Evolutionary conservation across 345 rosid genomes (phyloP).

Genomic region (Camelina neglecta): DNA sequence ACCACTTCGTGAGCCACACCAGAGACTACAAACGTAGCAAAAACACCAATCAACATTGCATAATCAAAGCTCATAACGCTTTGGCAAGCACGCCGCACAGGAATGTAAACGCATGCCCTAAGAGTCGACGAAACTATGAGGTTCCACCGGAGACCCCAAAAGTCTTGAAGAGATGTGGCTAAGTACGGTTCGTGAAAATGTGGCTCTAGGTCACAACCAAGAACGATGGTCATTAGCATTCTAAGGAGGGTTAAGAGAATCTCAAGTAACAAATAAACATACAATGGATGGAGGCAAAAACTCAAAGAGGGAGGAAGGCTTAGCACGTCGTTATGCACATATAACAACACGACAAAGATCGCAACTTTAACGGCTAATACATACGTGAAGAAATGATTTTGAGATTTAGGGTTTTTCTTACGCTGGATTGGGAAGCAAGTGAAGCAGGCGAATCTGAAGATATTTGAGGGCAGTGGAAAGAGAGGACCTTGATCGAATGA

Average conservation of each 20-base stretch:
- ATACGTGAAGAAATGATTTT: constrained; percentile 13
- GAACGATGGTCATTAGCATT: neutral
- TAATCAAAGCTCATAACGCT: neutral
- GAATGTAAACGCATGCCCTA: constrained; percentile 47
- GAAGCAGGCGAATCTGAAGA: constrained; percentile 33
- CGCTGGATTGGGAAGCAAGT: constrained; percentile 48
- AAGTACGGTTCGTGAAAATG: constrained; percentile 49
- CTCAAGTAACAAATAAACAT: constrained; percentile 42
- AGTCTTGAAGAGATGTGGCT: constrained; percentile 60
- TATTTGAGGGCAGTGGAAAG: constrained; percentile 7
- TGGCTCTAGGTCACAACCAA: constrained; percentile 43
- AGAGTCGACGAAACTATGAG: constrained; percentile 49
- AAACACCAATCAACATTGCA: constrained; percentile 3
- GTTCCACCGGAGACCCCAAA: constrained; percentile 63
- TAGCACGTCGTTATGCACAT: constrained; percentile 3
- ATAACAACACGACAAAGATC: constrained; percentile 22
- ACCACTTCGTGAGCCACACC: constrained; percentile 65
- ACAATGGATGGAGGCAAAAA: constrained; percentile 8
- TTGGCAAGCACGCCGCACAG: constrained; percentile 26
- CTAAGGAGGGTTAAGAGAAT: constrained; percentile 34
- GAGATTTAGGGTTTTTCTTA: constrained; percentile 39
- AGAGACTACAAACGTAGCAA: constrained; percentile 48
- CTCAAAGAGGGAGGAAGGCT: neutral
- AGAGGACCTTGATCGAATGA: constrained; percentile 48
- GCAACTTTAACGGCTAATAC: constrained; percentile 43